A percentile compares a stretch with the other conserved stretches of the same genome.
Conservation (phyloP, 805 yeast genomes). For the Saturnispora sanitii region DNA sequence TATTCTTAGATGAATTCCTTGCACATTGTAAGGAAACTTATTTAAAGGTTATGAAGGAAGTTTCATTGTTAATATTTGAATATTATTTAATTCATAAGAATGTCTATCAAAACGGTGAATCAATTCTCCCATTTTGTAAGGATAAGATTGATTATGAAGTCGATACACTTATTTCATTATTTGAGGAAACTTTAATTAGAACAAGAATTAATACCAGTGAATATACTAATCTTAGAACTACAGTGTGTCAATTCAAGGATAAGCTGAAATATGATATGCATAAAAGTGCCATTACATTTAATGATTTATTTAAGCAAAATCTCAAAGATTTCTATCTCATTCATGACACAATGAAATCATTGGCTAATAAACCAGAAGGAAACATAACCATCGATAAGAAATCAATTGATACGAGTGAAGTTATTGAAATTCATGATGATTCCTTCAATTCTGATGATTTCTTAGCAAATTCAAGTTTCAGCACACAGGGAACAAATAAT, state of each 20-base stretch:
- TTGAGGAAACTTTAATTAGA: slow-evolving; percentile 8
- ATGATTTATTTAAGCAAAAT: slow-evolving; percentile 18
- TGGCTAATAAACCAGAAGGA: neutral
- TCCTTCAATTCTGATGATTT: slow-evolving; percentile 8
- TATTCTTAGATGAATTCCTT: slow-evolving; percentile 17
- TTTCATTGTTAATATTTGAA: slow-evolving; percentile 22
- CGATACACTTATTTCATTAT: slow-evolving; percentile 10
- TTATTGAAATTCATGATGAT: slow-evolving; percentile 9
- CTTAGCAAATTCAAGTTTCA: slow-evolving; percentile 6
- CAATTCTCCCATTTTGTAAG: slow-evolving; percentile 17
- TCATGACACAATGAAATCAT: slow-evolving; percentile 20
- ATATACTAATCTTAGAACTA: slow-evolving; percentile 11
- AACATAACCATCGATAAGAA: neutral
- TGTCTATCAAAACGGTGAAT: slow-evolving; percentile 9
- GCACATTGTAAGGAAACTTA: slow-evolving; percentile 20
- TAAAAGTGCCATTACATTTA: slow-evolving; percentile 17
- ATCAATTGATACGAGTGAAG: slow-evolving; percentile 2
- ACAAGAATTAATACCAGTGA: slow-evolving; percentile 12
- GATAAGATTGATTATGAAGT: slow-evolving; percentile 16
- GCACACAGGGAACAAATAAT: slow-evolving; percentile 4
- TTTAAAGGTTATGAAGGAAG: slow-evolving; percentile 17
- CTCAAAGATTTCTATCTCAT: slow-evolving; percentile 23
- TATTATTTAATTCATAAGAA: slow-evolving; percentile 20
- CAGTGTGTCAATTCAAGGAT: slow-evolving; percentile 15
- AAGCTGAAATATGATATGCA: slow-evolving; percentile 18